Percentiles rank a stretch among this genome's conserved stretches.
Conservation (phyloP, 108 stramenopile species). For the Skeletonema marinoi region DNA sequence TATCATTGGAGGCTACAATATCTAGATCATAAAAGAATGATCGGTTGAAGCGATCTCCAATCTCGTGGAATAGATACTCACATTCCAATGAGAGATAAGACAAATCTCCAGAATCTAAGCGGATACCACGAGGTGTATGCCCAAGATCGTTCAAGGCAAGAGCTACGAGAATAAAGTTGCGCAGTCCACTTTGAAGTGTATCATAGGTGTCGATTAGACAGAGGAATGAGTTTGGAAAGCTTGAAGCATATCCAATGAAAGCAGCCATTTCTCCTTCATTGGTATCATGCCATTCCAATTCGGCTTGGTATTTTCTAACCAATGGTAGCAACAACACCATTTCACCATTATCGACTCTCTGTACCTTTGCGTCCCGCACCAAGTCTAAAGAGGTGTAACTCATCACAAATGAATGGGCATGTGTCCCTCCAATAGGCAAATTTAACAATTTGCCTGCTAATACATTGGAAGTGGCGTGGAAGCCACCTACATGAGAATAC, state of each 20-base stretch:
- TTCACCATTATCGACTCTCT: constrained; percentile 36
- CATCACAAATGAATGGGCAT: constrained; percentile 97
- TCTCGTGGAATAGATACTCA: constrained; percentile 56
- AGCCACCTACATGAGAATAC: constrained; percentile 94
- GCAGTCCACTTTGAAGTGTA: constrained; percentile 89
- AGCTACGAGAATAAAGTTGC: constrained; percentile 93
- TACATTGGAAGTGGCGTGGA: constrained; percentile 96
- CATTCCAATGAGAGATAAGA: constrained; percentile 78
- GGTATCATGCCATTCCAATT: constrained; percentile 51
- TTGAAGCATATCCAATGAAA: constrained; percentile 93
- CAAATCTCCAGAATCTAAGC: constrained; percentile 97
- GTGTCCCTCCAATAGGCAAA: constrained; percentile 90
- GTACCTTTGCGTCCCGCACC: constrained; percentile 53
- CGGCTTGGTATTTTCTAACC: constrained; percentile 66
- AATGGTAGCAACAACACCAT: constrained; percentile 46
- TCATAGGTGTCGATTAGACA: constrained; percentile 99
- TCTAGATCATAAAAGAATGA: constrained; percentile 70
- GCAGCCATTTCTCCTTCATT: constrained; percentile 97
- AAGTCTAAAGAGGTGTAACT: constrained; percentile 78
- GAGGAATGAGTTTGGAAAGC: constrained; percentile 92
- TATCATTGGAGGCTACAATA: constrained; percentile 97
- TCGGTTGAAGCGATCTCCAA: constrained; percentile 39
- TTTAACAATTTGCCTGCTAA: constrained; percentile 90
- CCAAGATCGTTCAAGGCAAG: constrained; percentile 91
- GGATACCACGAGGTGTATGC: constrained; percentile 87